Evolutionary conservation across 139 green algal genomes (phyloP).

Genomic region (Deuterostichococcus epilithicus): DNA sequence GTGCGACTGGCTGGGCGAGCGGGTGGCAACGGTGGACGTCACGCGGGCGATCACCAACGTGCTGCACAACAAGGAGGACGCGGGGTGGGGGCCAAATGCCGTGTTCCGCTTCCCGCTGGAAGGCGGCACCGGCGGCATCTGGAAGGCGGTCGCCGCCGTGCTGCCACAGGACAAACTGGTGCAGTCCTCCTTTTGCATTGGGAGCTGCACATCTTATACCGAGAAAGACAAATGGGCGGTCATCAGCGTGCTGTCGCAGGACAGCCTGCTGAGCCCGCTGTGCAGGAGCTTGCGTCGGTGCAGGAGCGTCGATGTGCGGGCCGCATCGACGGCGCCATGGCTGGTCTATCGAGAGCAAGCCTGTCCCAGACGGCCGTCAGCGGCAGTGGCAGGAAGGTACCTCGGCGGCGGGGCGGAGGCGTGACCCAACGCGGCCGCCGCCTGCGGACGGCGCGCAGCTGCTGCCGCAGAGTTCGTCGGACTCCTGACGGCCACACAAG

Average conservation of each 20-base stretch:
- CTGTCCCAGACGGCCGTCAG: too few relatives aligned
- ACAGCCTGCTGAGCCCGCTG: neutral
- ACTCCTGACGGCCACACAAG: too few relatives aligned
- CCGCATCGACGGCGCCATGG: too few relatives aligned
- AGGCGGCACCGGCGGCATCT: conserved; percentile 86
- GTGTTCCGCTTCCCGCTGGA: conserved; percentile 83
- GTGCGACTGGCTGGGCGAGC: conserved; percentile 90
- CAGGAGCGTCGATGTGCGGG: neutral
- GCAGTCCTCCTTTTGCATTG: neutral
- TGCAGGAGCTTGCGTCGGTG: neutral
- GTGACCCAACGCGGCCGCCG: too few relatives aligned
- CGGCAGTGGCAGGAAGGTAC: too few relatives aligned
- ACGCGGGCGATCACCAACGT: conserved; percentile 81
- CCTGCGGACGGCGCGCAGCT: too few relatives aligned
- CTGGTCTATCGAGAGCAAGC: too few relatives aligned
- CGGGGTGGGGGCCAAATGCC: conserved; percentile 81
- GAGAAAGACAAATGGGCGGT: too few relatives aligned
- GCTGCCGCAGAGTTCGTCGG: too few relatives aligned
- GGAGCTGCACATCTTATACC: too few relatives aligned
- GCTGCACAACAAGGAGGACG: conserved; percentile 81
- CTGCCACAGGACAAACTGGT: conserved; percentile 73
- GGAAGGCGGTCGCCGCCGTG: conserved; percentile 77
- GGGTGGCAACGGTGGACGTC: conserved; percentile 86
- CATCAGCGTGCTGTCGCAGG: conserved; percentile 64
- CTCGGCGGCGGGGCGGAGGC: too few relatives aligned